Conservation (phyloP, 371 early-diverging fungal species). For the Mucor mucedo region DNA sequence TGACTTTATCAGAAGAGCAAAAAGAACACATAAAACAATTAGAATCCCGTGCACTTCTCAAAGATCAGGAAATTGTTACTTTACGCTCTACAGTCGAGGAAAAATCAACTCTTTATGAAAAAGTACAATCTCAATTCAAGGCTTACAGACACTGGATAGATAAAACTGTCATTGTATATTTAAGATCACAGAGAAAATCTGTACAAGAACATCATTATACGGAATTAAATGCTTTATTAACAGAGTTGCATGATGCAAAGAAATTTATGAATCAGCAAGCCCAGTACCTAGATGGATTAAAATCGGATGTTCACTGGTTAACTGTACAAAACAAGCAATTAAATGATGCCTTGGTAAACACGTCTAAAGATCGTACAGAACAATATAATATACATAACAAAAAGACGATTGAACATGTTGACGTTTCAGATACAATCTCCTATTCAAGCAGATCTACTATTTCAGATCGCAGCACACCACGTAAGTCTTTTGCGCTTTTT, state of each 20-base stretch:
- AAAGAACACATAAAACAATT: background rate
- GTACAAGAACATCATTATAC: constrained; percentile 5
- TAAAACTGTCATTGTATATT: constrained; percentile 9
- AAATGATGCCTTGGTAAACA: background rate
- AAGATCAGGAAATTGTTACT: constrained; percentile 13
- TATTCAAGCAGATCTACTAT: constrained; percentile 14
- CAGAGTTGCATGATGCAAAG: constrained; percentile 43
- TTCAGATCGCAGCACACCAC: background rate
- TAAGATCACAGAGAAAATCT: background rate
- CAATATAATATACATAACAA: background rate
- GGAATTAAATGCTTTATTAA: constrained; percentile 25
- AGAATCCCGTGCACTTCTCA: constrained; percentile 7
- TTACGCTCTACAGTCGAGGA: constrained; percentile 16
- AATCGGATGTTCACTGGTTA: constrained; percentile 46
- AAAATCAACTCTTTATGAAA: background rate
- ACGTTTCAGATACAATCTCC: constrained; percentile 11
- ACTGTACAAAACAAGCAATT: constrained; percentile 34
- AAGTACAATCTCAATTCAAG: constrained; percentile 30
- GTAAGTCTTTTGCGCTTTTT: background rate
- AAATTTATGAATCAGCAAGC: constrained; percentile 48
- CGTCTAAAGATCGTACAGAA: constrained; percentile 8
- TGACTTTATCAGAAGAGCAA: background rate
- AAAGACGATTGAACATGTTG: background rate
- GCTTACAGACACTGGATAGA: constrained; percentile 20
- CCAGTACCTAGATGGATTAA: constrained; percentile 32